phyloP scores from a whole-genome alignment of 1,139 yeast species.

The Candida neerlandica region DNA sequence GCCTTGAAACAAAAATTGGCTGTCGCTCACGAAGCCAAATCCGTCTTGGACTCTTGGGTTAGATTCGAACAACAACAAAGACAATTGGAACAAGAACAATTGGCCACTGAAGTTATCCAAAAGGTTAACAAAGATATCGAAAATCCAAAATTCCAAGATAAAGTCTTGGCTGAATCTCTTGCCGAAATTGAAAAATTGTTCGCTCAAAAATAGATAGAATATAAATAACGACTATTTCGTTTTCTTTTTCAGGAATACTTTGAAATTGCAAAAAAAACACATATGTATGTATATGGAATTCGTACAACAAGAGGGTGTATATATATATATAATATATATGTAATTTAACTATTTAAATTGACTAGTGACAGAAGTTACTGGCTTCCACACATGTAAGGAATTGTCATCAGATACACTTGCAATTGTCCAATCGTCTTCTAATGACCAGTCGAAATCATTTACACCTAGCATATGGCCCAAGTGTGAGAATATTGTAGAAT shows the following conservation, averaged over 20 bases:
- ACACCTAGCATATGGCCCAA: constrained; percentile 92
- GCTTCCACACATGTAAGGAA: constrained; percentile 84
- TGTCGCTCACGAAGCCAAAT: constrained; percentile 86
- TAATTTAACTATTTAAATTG: constrained; percentile 13
- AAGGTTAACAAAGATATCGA: constrained; percentile 85
- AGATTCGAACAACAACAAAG: constrained; percentile 97
- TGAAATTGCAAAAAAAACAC: not conserved
- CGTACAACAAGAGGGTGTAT: not conserved
- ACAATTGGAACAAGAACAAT: constrained; percentile 93
- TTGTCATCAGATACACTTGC: constrained; percentile 90
- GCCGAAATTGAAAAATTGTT: constrained; percentile 90
- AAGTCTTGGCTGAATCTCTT: constrained; percentile 85
- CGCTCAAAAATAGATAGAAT: constrained; percentile 38
- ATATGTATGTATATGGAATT: not conserved
- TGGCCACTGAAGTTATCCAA: constrained; percentile 81
- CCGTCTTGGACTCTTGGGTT: constrained; percentile 98
- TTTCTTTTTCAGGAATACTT: not conserved
- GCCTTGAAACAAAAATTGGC: constrained; percentile 91
- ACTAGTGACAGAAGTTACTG: constrained; percentile 35
- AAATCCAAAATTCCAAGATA: constrained; percentile 93
- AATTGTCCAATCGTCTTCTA: constrained; percentile 73
- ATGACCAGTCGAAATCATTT: constrained; percentile 86
- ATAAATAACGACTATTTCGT: constrained; percentile 1
- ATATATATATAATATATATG: constrained; percentile 1
- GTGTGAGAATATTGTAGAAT: constrained; percentile 63